A percentile compares a stretch with the other conserved stretches of the same genome.
Conservation (phyloP, 805 yeast species). For the Yamadazyma philogaea region DNA sequence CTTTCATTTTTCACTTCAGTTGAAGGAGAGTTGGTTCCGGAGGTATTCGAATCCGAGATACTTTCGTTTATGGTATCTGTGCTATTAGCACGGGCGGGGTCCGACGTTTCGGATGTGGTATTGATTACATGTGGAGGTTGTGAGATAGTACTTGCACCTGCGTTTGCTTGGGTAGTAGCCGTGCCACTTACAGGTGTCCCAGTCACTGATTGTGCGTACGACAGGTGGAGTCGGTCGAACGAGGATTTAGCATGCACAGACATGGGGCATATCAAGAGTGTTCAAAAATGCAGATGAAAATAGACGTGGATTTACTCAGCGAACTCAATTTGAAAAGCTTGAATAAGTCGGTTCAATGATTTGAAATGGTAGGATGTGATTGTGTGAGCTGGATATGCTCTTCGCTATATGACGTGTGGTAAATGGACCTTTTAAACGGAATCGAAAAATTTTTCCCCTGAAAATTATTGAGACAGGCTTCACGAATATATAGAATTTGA, state of each 20-base stretch:
- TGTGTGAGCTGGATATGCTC: too few relatives aligned
- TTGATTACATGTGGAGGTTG: neutral
- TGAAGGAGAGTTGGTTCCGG: neutral
- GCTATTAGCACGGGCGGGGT: neutral
- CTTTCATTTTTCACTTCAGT: neutral
- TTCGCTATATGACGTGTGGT: too few relatives aligned
- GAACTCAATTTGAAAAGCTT: neutral
- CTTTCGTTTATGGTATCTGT: neutral
- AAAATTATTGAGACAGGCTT: constrained; percentile 9
- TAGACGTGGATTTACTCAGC: neutral
- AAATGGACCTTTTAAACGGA: neutral
- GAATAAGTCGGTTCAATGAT: neutral
- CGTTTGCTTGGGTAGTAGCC: neutral
- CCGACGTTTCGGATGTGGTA: neutral
- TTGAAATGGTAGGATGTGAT: too few relatives aligned
- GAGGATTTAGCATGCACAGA: neutral
- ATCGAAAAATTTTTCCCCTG: constrained; percentile 11
- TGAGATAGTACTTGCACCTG: neutral
- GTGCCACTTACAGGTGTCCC: neutral
- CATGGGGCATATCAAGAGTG: constrained; percentile 4
- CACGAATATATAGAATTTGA: constrained; percentile 5
- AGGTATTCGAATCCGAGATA: neutral
- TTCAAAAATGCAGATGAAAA: neutral
- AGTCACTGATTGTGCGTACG: neutral
- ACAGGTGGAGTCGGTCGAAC: neutral